Base-by-base conservation (phyloP, 371 early-diverging fungal species). In the Rhizomucor miehei region DNA sequence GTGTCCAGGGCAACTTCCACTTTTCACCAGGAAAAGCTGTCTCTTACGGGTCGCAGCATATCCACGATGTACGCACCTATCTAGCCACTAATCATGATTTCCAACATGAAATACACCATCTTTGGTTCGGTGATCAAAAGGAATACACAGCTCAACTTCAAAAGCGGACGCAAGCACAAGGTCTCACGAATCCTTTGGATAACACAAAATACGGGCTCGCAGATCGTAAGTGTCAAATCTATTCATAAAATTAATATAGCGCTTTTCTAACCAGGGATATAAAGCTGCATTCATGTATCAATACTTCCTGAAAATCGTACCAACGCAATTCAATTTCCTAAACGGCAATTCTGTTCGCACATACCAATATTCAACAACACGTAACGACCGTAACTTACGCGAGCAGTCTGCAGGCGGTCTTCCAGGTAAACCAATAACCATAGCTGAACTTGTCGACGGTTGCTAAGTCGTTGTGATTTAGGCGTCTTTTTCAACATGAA, bases 401-500 rank as follows among this genome's bases (percentile, higher is more conserved):
- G 40, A 58, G 35, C 65, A 66, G 41, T 35, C 64, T 6, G 13
- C 48, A 41, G 68, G 63, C 21, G 82, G 84, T n/a, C 65, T 88
- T 51, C 86, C 89, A 59, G 86, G 85, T 73, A 75, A 54, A 60
- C 11, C 39, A 39, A 36, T 25, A 9, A 2, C 17, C 5, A 24
- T 40, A 0, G 1, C 45, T 8, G 17, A 19, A 21, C 14, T 3
- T 5, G 3, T 5, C 29, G 29, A 6, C 10, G 43, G 6, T 17
- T 43, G 25, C 5, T 3, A 25, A 10, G 12, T 39, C 13, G 20
- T 23, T 37, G 17, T n/a, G 5, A 9, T 36, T 11, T 59, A 76
- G 93, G 95, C 23, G 86, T 98, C 16, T 95, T 93, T 67, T 91
- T 98, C 70, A 87, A 91, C 69, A 91, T 85, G 67, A 96, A 98